Evolutionary conservation across 2,329 filamentous ascomycete species (phyloP).

Genomic region (Phaeosphaeriaceae sp.): DNA sequence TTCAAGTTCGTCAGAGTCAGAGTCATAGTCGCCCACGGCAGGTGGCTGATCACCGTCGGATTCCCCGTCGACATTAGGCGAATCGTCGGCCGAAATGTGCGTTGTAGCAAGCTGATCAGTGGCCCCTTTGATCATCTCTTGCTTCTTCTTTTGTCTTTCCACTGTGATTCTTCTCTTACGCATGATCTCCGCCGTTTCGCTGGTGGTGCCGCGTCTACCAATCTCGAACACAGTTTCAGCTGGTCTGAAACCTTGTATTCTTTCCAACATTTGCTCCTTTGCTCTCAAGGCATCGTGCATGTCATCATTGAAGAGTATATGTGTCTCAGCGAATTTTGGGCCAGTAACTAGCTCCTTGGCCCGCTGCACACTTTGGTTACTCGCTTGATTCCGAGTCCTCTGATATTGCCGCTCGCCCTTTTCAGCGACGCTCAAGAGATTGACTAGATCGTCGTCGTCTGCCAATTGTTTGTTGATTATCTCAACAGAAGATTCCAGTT

Average conservation of each 20-base stretch:
- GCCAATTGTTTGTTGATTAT: slow-evolving; percentile 80
- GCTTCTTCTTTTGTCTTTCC: slow-evolving; percentile 59
- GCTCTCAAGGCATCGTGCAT: slow-evolving; percentile 69
- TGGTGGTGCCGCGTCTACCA: slow-evolving; percentile 68
- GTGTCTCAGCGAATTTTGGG: slow-evolving; percentile 74
- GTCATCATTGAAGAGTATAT: slow-evolving; percentile 73
- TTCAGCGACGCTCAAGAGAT: slow-evolving; percentile 73
- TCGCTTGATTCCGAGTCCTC: slow-evolving; percentile 87
- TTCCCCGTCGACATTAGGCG: slow-evolving; percentile 31
- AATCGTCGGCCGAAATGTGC: slow-evolving; percentile 10
- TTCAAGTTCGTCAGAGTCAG: slow-evolving; percentile 62
- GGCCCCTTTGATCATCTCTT: slow-evolving; percentile 48
- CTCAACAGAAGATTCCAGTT: slow-evolving; percentile 78
- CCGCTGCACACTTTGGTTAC: slow-evolving; percentile 86
- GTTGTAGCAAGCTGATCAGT: slow-evolving; percentile 15
- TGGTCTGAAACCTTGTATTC: slow-evolving; percentile 86
- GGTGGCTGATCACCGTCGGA: slow-evolving; percentile 46
- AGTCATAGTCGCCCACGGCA: slow-evolving; percentile 45
- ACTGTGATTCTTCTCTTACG: slow-evolving; percentile 73
- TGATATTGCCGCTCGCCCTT: slow-evolving; percentile 95
- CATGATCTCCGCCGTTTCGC: slow-evolving; percentile 76
- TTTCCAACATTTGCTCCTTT: slow-evolving; percentile 83
- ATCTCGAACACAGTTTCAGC: slow-evolving; percentile 97
- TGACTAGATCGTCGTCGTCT: slow-evolving; percentile 75
- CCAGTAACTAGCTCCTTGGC: slow-evolving; percentile 77